Evolutionary conservation across 78 protist species (phyloP), one percentile per base, ranked within the genome.

Genomic region (Creolimax fragrantissima): DNA sequence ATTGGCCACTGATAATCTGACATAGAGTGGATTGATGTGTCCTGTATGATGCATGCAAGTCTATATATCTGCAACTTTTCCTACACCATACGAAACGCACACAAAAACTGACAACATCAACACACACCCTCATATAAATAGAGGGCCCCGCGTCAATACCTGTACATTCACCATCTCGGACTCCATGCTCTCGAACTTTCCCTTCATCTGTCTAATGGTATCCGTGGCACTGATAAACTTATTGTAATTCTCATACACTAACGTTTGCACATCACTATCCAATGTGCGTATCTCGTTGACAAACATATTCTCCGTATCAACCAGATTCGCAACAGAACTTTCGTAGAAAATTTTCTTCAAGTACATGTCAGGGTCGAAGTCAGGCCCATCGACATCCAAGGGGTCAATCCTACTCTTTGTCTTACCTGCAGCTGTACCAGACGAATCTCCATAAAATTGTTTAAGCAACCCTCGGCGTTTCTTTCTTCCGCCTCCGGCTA

Each of bases 161-260:
- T 58, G 74, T 24, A 83, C 42, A 83, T 24, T 6, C 7, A 83
- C 5, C 86, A 98, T 97, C 39, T 96, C 93, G 39, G 66, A 45
- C 85, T 97, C 97, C 98, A 96, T 97, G 92, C n/a, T 4, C 41
- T 42, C 90, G 24, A 86, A 32, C 44, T 42, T 36, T 43, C 44
- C 45, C 41, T 86, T 86, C 90, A 86, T 86, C 44, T 86, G 89
- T 11, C 95, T 94, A 42, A 98, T 98, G 43, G 96, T 97, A 89
- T 98, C 99, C 2, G 98, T 97, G 3, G 98, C 99, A 41, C 93
- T 94, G 92, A 98, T 96, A 85, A 98, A 98, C 92, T 96, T 96
- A 89, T 96, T 98, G 95, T 98, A 98, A 93, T 98, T 98, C 17
- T 98, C 98, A 88, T 97, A 97, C 39, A 98, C 99, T 5, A 98